Evolutionary conservation across 2,329 filamentous ascomycete species (phyloP).

Genomic region (Aschersonia sp.): DNA sequence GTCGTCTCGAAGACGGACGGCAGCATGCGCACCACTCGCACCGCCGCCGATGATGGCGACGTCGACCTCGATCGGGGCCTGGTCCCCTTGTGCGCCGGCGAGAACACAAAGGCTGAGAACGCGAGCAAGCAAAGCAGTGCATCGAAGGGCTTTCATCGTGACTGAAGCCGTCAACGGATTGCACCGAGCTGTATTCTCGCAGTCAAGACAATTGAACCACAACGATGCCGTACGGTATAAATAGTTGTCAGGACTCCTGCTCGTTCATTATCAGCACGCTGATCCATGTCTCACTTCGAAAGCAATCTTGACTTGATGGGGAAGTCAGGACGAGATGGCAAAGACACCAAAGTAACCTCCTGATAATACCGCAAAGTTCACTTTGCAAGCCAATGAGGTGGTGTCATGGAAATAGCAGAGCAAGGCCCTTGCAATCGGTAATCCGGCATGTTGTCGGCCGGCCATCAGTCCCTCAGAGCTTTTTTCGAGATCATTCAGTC

Average conservation of each 20-base stretch:
- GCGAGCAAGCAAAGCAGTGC: neutral
- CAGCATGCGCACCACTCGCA: neutral
- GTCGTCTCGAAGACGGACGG: neutral
- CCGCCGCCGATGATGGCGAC: neutral
- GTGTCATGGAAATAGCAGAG: neutral
- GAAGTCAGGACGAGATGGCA: neutral
- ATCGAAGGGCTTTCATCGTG: neutral
- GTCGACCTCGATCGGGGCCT: neutral
- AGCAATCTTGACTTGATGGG: neutral
- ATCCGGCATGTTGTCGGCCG: too few relatives aligned
- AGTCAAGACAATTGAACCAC: too few relatives aligned
- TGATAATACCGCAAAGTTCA: neutral
- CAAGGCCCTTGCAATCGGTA: neutral
- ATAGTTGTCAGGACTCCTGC: neutral
- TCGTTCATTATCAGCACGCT: neutral
- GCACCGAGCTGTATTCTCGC: too few relatives aligned
- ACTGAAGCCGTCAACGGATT: too few relatives aligned
- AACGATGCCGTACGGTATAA: neutral
- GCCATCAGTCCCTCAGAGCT: neutral
- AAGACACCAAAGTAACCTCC: neutral
- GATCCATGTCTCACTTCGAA: neutral
- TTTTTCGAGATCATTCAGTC: neutral
- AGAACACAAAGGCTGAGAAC: neutral
- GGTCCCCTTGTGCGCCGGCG: neutral
- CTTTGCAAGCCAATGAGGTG: neutral